Conservation (phyloP, 768 basidiomycete genomes). For the Pholiota microspora region DNA sequence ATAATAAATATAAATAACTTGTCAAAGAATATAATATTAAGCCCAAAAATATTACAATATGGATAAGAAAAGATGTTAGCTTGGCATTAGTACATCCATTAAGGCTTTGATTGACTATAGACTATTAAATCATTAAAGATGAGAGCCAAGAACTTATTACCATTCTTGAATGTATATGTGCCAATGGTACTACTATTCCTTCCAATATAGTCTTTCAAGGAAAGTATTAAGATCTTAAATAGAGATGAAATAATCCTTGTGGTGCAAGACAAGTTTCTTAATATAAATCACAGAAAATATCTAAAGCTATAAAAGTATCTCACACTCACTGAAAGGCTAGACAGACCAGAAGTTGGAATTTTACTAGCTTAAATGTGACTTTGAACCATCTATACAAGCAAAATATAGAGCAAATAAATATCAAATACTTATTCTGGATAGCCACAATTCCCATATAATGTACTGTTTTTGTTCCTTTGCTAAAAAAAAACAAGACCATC, state of each 20-base stretch:
- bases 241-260: slow-evolving; percentile 22
- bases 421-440: slow-evolving; percentile 34
- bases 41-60: too few species aligned
- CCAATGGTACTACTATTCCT: slow-evolving; percentile 33
- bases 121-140: too few species aligned
- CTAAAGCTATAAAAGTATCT: slow-evolving; percentile 29
- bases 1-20: too few species aligned
- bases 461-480: slow-evolving; percentile 26
- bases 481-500: slow-evolving; percentile 22
- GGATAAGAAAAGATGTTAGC: too few species aligned
- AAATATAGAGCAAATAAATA: slow-evolving; percentile 16
- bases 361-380: slow-evolving; percentile 31
- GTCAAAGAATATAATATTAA: too few species aligned
- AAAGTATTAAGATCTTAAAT: slow-evolving; percentile 16
- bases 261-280: slow-evolving; percentile 13
- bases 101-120: too few species aligned
- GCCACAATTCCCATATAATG: slow-evolving; percentile 35
- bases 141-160: slow-evolving; percentile 40
- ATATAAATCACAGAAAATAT: too few species aligned
- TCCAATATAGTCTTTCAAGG: slow-evolving; percentile 40
- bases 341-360: slow-evolving; percentile 33
- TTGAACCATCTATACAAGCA: slow-evolving; percentile 24
- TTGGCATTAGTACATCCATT: too few species aligned
- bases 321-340: slow-evolving; percentile 37
- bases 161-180: slow-evolving; percentile 38